Conservation (phyloP, 169 alveolate species). For the Plasmodium cynomolgi region DNA sequence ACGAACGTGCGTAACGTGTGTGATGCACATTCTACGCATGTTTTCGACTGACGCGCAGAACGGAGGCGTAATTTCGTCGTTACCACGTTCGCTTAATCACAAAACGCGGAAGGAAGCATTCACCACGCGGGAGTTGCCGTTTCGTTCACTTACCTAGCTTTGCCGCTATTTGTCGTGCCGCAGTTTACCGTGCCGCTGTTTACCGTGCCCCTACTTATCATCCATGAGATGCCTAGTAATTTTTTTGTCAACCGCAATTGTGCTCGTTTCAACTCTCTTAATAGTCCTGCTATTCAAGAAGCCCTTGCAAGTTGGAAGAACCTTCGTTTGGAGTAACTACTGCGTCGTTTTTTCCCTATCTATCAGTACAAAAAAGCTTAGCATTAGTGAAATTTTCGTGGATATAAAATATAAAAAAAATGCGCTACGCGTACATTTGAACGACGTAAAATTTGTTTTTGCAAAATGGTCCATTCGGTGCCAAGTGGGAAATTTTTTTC, state of each 20-base stretch:
- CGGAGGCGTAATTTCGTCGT: neutral
- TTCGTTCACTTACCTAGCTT: neutral
- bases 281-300: neutral
- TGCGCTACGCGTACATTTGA: neutral
- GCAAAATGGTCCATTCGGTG: constrained; percentile 18
- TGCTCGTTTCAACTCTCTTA: neutral
- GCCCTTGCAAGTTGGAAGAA: constrained; percentile 12
- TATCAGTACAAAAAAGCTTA: neutral
- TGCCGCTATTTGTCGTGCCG: neutral
- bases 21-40: neutral
- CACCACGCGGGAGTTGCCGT: neutral
- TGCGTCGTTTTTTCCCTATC: neutral
- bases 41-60: neutral
- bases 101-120: neutral
- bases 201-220: neutral
- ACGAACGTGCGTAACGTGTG: neutral
- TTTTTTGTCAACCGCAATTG: constrained; percentile 4
- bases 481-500: neutral
- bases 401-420: constrained; percentile 5
- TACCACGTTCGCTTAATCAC: neutral
- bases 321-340: neutral
- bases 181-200: constrained; percentile 7
- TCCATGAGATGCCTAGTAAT: constrained; percentile 8
- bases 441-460: constrained; percentile 5
- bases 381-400: neutral